These are phyloP conservation scores for Globisporangium middletonii DNA, from an alignment of 352 stramenopile genomes.

Conservation along the genomic window DNA sequence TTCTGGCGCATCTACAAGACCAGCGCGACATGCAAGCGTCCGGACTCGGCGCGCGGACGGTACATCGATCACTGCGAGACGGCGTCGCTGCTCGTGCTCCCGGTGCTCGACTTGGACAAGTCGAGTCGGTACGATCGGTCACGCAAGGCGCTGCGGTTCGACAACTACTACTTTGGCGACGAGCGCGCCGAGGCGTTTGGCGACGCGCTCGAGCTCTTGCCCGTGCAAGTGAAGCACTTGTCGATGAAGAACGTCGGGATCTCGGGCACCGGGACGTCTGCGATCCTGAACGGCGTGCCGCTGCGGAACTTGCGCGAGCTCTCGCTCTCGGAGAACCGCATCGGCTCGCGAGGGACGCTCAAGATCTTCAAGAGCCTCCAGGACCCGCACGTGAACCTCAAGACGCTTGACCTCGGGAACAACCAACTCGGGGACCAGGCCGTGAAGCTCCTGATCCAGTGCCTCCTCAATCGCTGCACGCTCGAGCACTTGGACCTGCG, in stretches of 20 bases:
- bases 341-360: slow-evolving; percentile 43
- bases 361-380: slow-evolving; percentile 52
- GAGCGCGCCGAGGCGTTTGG: slow-evolving; percentile 57
- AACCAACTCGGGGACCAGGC: slow-evolving; percentile 66
- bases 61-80: slow-evolving; percentile 60
- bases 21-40: slow-evolving; percentile 28
- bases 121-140: slow-evolving; percentile 34
- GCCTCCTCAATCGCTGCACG: slow-evolving; percentile 61
- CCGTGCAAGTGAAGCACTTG: slow-evolving; percentile 44
- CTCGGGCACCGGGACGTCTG: slow-evolving; percentile 41
- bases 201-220: slow-evolving; percentile 46
- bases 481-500: slow-evolving; percentile 54
- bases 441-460: slow-evolving; percentile 49
- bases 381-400: slow-evolving; percentile 49
- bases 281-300: slow-evolving; percentile 48
- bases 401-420: slow-evolving; percentile 61
- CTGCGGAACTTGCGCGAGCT: slow-evolving; percentile 54
- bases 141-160: slow-evolving; percentile 39
- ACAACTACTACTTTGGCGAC: slow-evolving; percentile 78
- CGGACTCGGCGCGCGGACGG: slow-evolving; percentile 43
- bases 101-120: slow-evolving; percentile 52
- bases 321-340: slow-evolving; percentile 58
- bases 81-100: slow-evolving; percentile 53
- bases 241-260: slow-evolving; percentile 74
- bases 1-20: slow-evolving; percentile 64